These are phyloP conservation scores for Petunia secreta DNA, from an alignment of 257 asterid genomes.

Conservation along the genomic window DNA sequence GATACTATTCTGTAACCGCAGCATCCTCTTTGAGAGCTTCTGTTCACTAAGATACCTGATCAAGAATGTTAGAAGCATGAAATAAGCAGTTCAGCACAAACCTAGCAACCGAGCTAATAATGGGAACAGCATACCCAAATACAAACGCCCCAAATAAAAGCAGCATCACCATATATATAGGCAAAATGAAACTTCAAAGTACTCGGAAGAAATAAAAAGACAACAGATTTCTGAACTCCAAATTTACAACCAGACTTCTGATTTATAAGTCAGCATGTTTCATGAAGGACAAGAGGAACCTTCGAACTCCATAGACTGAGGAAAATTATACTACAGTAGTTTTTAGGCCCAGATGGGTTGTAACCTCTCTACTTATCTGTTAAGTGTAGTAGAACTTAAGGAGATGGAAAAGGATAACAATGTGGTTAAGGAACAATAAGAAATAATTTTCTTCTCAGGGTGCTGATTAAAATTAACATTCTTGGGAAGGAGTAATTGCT, in stretches of 20 bases:
- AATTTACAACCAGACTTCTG: neutral
- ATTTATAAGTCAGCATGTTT: neutral
- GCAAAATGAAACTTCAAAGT: neutral
- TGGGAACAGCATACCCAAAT: neutral
- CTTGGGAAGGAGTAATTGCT: conserved; percentile 2
- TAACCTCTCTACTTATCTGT: neutral
- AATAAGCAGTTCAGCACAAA: neutral
- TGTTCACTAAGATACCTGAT: conserved; percentile 85
- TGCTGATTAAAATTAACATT: neutral
- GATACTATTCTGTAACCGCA: conserved; percentile 57
- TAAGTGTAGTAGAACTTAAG: neutral
- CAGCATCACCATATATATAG: neutral
- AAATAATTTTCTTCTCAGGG: neutral
- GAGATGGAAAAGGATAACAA: neutral
- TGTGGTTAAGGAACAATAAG: conserved; percentile 10
- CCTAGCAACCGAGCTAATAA: neutral
- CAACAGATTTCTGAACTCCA: neutral
- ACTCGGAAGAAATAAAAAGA: neutral
- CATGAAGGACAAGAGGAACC: neutral
- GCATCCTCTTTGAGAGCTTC: conserved; percentile 80
- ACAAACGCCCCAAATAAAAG: conserved; percentile 7
- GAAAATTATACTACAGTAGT: conserved; percentile 19
- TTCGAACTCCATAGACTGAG: neutral
- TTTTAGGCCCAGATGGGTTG: conserved; percentile 2
- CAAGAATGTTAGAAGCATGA: conserved; percentile 7